phyloP scores from a whole-genome alignment of 257 asterid genomes.

The Petunia axillaris region DNA sequence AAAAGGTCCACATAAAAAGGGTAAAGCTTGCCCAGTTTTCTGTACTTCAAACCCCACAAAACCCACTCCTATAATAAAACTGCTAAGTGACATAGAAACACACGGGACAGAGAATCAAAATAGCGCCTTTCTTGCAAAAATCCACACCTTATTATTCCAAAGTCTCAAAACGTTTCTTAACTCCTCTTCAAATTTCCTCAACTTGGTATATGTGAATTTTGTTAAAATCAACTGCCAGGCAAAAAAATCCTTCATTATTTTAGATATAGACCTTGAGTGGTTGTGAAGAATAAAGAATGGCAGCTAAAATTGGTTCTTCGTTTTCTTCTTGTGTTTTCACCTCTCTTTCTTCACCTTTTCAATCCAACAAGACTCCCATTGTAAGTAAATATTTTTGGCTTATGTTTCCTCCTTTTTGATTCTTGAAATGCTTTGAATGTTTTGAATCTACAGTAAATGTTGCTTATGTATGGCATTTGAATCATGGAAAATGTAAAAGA shows the following conservation, averaged over 20 bases:
- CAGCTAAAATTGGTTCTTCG: constrained; percentile 50
- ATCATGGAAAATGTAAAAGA: not conserved
- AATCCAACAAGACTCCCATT: constrained; percentile 41
- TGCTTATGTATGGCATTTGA: no score
- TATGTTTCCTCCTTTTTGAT: not conserved
- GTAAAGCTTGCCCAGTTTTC: not conserved
- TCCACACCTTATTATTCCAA: constrained; percentile 37
- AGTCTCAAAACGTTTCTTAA: constrained; percentile 22
- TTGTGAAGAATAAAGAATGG: constrained; percentile 43
- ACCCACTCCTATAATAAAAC: no score
- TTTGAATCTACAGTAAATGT: no score
- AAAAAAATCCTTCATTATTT: constrained; percentile 17
- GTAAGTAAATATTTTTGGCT: constrained; percentile 24
- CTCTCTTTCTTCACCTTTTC: constrained; percentile 49
- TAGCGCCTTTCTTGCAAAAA: constrained; percentile 38
- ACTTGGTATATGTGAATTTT: no score
- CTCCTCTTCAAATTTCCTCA: constrained; percentile 18
- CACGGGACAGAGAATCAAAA: constrained; percentile 23
- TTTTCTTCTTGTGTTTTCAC: constrained; percentile 51
- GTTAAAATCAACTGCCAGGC: not conserved
- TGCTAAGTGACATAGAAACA: no score
- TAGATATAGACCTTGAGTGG: constrained; percentile 21
- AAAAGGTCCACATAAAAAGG: not conserved
- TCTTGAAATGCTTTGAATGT: not conserved
- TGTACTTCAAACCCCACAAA: not conserved